Evolutionary conservation across 805 yeast genomes (phyloP), one percentile per base, ranked within the genome.

Genomic region (Ogataea wickerhamii): DNA sequence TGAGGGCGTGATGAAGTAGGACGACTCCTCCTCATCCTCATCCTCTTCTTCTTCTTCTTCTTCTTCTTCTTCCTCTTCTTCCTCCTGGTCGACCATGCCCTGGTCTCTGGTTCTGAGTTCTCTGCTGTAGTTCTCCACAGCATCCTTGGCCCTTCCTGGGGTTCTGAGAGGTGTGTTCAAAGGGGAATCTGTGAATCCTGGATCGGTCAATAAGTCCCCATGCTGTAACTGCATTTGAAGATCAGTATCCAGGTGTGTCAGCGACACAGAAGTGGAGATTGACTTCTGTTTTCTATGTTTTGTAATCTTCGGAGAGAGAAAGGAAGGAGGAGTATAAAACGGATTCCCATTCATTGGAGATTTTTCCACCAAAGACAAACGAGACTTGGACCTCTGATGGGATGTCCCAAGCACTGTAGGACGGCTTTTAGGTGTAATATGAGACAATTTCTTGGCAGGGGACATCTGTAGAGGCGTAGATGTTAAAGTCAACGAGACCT

Each of bases 241-340:
- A 45, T 60, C 65, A 2, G 56, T 46, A 44, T 60, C 63, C 23
- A 60, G 43, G 43, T 60, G 65, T 23, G 53, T 39, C 32, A 60
- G 40, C 7, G 59, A 51, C 12, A 57, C 49, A 5, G 61, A 52
- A 13, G 54, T 52, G n/a, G 63, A 37, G 32, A 60, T 60, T 11
- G 62, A 56, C 28, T 52, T 46, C 24, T 56, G 60, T 30, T 61
- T 60, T 41, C 49, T 54, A 53, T 44, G 64, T 44, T 65, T 52
- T 34, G 51, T 38, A 32, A 60, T 53, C 40, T 60, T 63, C 6
- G 78, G 76, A 12, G 75, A 66, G 31, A 69, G 37, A 33, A 69
- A 68, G 5, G 68, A 47, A 1, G 68, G 64, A 3, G 74, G 75
- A 2, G 71, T 70, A 50, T 71, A 71, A 51, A 72, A 73, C 7